These are phyloP conservation scores for Micractinium sp. DNA, from an alignment of 139 green algal genomes.

Conservation along the genomic window DNA sequence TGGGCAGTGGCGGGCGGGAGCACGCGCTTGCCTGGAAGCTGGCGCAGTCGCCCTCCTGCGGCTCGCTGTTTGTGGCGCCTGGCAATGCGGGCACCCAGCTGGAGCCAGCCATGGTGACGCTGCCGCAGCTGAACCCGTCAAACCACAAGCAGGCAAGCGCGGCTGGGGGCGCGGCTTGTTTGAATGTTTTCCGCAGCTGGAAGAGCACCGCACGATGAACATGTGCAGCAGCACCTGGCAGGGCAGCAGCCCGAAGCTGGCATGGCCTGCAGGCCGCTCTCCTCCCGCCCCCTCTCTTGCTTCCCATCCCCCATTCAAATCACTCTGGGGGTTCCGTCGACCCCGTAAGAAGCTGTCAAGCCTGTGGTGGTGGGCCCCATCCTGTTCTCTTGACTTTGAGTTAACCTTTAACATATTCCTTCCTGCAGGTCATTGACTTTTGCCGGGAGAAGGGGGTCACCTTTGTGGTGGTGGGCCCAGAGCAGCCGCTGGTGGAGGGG, in stretches of 20 bases:
- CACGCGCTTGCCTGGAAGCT: conserved; percentile 92
- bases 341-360: no score
- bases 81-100: conserved; percentile 85
- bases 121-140: conserved; percentile 56
- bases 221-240: not conserved
- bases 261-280: not conserved
- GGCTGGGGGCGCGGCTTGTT: not conserved
- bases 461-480: conserved; percentile 87
- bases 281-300: not conserved
- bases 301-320: not conserved
- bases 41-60: conserved; percentile 67
- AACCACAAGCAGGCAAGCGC: conserved; percentile 61
- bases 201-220: not conserved
- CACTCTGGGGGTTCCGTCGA: no score
- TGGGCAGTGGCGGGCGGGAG: conserved; percentile 89
- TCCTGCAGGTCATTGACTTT: conserved; percentile 73
- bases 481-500: conserved; percentile 94
- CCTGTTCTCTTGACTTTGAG: not conserved
- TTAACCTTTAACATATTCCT: not conserved
- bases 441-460: conserved; percentile 75
- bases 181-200: not conserved
- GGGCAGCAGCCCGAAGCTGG: no score
- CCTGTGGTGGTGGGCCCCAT: no score
- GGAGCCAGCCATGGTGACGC: conserved; percentile 66
- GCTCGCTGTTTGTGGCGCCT: conserved; percentile 77